Evolutionary conservation across 2,329 filamentous ascomycete species (phyloP), one percentile per base, ranked within the genome.

Genomic region (Colletotrichum nymphaeae): DNA sequence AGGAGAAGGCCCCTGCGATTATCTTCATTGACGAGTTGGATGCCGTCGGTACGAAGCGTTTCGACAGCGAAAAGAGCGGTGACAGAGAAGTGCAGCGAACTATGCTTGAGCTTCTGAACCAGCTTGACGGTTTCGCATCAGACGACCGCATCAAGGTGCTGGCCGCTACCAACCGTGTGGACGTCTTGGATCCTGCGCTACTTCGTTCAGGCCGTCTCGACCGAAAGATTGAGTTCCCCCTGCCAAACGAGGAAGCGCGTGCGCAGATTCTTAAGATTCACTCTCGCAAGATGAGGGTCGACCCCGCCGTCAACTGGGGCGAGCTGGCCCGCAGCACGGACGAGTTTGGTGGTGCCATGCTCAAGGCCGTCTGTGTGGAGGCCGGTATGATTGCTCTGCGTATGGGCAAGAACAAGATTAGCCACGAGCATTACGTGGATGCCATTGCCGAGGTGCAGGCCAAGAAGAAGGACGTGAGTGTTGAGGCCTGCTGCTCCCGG

Each of bases 21-120:
- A 99, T 99, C 84, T 99, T 99, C 88, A 98, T 99, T 79, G 97
- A 99, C 85, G 97, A 99, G 85, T 87, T 99, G 76, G 97, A 99
- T 82, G 97, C 97, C 71, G 93, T 99, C n/a, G 97, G 97, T 77
- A 98, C 96, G 67, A 98, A 98, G 87, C 96, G 97, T 81, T 99
- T 99, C 87, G 97, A 99, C 84, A 97, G 94, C 77, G 95, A 98
- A 82, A 99, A 98, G 89, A 97, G 94, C 74, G 97, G 97, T 85
- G 97, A 99, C 83, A 91, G 97, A 83, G 97, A 99, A 86, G 97
- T 99, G 56, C 97, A 99, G 86, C 92, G 97, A 83, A 99, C 97
- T 71, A 99, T 99, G 97, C 88, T 99, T 86, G 97, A 99, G 84
- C 90, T 99, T 68, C 93, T 99, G 76, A 99, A 99, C 86, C 97